Evolutionary conservation across 2,329 filamentous ascomycete genomes (phyloP), one percentile per base, ranked within the genome.

Genomic region (Fusarium pseudonygamai): DNA sequence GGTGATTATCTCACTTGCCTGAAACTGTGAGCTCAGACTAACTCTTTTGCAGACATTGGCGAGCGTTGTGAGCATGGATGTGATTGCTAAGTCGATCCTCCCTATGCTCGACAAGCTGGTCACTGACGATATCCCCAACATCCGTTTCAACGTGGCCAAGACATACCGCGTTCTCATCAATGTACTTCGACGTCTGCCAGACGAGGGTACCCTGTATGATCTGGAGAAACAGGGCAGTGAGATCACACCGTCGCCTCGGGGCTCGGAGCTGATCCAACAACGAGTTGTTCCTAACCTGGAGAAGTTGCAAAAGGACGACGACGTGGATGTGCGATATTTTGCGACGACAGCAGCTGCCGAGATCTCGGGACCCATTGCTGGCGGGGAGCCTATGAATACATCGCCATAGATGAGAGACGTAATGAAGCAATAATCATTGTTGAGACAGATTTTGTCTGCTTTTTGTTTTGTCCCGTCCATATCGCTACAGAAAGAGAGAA

Each of bases 61-160:
- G 36, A 93, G 93, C 37, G 97, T 97, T 60, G 93, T 99, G 78
- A 97, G 93, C 81, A 89, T 98, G 77, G 93, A 95, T 67, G 96
- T 98, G 68, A 97, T 99, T 82, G 92, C 94, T 80, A 92, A 93
- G 80, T 96, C 94, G 39, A 97, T 99, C 76, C 89, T 99, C 28
- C 96, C 96, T 43, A 98, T 99, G 88, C 90, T 99, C 81, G 94
- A 97, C 83, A 94, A 96, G 85, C 93, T 99, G 61, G 94, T 97
- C 59, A 89, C 90, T 50, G 96, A 99, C 80, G 95, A 97, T 49
- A 99, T 99, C 72, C 96, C 96, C 76, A 99, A 99, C 85, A 99
- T 99, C 81, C 94, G 96, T 58, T 99, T 99, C 89, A 99, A 99
- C 83, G 96, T 99, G 53, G 96, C 96, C 77, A 99, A 99, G 87